Base-by-base conservation (phyloP, 495 filamentous ascomycete genomes). In the Penicillium diatomitis region DNA sequence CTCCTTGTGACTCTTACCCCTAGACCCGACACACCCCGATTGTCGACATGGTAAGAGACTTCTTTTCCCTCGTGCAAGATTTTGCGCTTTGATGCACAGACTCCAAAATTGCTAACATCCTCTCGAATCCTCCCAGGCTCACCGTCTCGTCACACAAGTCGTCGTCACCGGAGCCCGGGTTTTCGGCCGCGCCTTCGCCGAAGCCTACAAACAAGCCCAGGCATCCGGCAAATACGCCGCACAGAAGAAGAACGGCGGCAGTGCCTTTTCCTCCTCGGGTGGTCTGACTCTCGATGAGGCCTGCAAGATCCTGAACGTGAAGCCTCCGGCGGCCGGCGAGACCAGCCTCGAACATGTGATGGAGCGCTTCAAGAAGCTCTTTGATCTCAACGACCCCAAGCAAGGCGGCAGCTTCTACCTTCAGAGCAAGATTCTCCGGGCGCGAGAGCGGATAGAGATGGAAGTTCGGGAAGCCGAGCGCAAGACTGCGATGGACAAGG, bases 331-430 rank as follows among this genome's bases (percentile, higher is more conserved):
- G 57, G 80, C 74, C 47, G 88, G 83, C n/a, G 74, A 87, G 58
- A 72, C 83, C 12, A 80, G 88, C 63, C 71, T 87, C 66, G 88
- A 94, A 52, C 67, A 79, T 34, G 78, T 94, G 43, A 85, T 84
- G 73, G 81, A 85, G 49, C 79, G 88, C 38, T 98, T 96, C 77
- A 97, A 97, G 80, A 83, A 82, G 52, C 71, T 98, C 41, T 98
- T 97, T 65, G 94, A 97, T 60, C 62, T 75, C 51, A 98, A 98
- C 69, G 87, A 97, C 47, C 91, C 92, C 28, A 74, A 89, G 63
- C 95, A 95, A 63, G 92, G 92, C 31, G 92, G 92, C 9, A 95
- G 89, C 60, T 97, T 98, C 63, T 98, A 98, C 65, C 74, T 98
- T 46, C 92, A 98, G 71, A 97, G 94, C 71, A 98, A 98, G 68